phyloP scores from a whole-genome alignment of 441 rosid genomes.

The Melastoma candidum region DNA sequence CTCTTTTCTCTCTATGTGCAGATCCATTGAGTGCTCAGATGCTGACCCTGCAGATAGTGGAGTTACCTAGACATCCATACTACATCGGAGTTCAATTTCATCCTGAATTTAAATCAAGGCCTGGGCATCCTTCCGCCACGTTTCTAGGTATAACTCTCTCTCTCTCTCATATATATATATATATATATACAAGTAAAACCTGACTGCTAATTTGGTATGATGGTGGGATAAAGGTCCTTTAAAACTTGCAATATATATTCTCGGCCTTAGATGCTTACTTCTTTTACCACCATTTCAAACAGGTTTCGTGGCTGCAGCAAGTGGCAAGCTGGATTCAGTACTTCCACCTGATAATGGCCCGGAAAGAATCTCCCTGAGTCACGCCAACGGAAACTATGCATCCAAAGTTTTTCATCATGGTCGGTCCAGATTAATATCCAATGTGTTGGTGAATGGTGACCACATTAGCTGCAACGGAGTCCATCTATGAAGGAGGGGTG shows the following conservation, averaged over 20 bases:
- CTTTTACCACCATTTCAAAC: neutral
- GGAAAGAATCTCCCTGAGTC: constrained; percentile 28
- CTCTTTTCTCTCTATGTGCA: neutral
- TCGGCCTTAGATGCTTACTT: neutral
- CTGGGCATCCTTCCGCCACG: constrained; percentile 5
- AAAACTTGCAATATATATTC: neutral
- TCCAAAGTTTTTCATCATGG: constrained; percentile 40
- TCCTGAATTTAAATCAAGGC: constrained; percentile 13
- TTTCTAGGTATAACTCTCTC: constrained; percentile 6
- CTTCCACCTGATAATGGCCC: constrained; percentile 16
- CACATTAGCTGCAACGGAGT: constrained; percentile 47
- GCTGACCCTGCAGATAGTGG: constrained; percentile 10
- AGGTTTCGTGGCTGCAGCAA: constrained; percentile 15
- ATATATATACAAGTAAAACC: neutral
- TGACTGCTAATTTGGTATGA: no score
- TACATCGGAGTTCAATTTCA: constrained; percentile 13
- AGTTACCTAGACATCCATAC: constrained; percentile 8
- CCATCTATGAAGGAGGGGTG: constrained; percentile 26
- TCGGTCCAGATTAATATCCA: constrained; percentile 39
- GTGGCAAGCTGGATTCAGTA: constrained; percentile 7
- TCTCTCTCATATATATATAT: neutral
- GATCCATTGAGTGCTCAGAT: constrained; percentile 9
- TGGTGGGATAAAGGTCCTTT: neutral
- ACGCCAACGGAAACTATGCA: constrained; percentile 19
- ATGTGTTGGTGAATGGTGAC: constrained; percentile 36